Conservation (phyloP, 805 yeast genomes). For the Jamesozyma piceae region DNA sequence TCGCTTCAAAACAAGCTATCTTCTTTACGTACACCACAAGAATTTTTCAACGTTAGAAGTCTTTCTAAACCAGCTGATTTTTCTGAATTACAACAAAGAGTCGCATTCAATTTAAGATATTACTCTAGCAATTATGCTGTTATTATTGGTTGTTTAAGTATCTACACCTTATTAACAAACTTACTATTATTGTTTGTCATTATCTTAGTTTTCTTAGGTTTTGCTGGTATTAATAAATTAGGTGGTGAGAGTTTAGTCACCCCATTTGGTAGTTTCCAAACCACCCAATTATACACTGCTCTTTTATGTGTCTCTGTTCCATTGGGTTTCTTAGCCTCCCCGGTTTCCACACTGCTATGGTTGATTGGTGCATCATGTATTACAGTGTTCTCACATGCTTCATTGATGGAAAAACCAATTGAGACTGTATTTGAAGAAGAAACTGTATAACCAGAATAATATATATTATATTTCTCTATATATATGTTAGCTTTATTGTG, state of each 20-base stretch:
- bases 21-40: slow-evolving; percentile 79
- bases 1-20: slow-evolving; percentile 56
- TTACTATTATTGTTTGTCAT: slow-evolving; percentile 76
- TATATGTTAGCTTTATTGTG: neutral
- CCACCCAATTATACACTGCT: slow-evolving; percentile 77
- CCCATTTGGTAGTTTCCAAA: slow-evolving; percentile 61
- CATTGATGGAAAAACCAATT: slow-evolving; percentile 87
- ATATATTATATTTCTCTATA: too few species aligned
- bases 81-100: slow-evolving; percentile 82
- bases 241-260: slow-evolving; percentile 76
- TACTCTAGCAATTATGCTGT: slow-evolving; percentile 79
- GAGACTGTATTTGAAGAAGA: slow-evolving; percentile 91
- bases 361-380: slow-evolving; percentile 77
- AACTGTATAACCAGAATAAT: slow-evolving; percentile 20
- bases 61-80: slow-evolving; percentile 85
- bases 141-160: slow-evolving; percentile 59
- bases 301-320: slow-evolving; percentile 70
- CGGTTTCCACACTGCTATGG: slow-evolving; percentile 86
- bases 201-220: slow-evolving; percentile 60
- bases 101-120: slow-evolving; percentile 75
- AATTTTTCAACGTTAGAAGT: slow-evolving; percentile 85
- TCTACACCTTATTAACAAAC: slow-evolving; percentile 85
- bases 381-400: slow-evolving; percentile 75
- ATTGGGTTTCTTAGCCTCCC: slow-evolving; percentile 78
- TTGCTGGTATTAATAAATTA: slow-evolving; percentile 67